Evolutionary conservation across 1,284 basidiomycete genomes (phyloP), one percentile per base, ranked within the genome.

Genomic region (Inonotus obliquus): DNA sequence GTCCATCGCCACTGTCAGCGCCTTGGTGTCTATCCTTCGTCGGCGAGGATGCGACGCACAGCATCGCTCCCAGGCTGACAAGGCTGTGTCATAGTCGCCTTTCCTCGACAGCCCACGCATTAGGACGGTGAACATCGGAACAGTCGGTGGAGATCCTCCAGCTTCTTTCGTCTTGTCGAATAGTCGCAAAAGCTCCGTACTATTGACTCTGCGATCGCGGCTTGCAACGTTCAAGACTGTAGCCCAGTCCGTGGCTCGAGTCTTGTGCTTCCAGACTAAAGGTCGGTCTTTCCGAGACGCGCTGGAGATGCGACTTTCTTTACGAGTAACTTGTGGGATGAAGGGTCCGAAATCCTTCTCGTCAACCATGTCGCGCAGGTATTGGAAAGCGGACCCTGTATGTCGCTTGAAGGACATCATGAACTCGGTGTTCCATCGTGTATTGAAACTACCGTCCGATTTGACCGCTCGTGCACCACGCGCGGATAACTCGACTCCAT

Each of bases 101-200:
- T 81, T 78, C 1, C 68, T 69, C 10, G 85, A 65, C 9, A 89
- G 73, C 0, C 81, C 83, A 25, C 78, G 78, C 35, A 89, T 77
- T 54, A 85, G 70, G 25, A 82, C 72, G 11, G 81, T 82, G 62
- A 77, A 77, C 0, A 76, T 72, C 48, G 78, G 76, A 9, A 78
- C 70, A 1, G 77, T 81, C 0, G 78, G 75, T 23, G 69, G 72
- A 32, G 74, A 71, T 41, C 56, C 47, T 37, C 23, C 47, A n/a
- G 66, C 58, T 7, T 62, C 68, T 35, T 64, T 71, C 29, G 62
- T 66, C 9, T 66, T 64, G 21, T 67, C 58, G 56, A 83, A 81
- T n/a, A 80, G 67, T 0, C 66, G 58, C 19, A 81, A 68, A 13
- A 86, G 71, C 11, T 61, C 66, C 25, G 67, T 45, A 0, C 76